These are phyloP conservation scores for Taiozyma onychis DNA, from an alignment of 1,139 yeast species.

Conservation along the genomic window DNA sequence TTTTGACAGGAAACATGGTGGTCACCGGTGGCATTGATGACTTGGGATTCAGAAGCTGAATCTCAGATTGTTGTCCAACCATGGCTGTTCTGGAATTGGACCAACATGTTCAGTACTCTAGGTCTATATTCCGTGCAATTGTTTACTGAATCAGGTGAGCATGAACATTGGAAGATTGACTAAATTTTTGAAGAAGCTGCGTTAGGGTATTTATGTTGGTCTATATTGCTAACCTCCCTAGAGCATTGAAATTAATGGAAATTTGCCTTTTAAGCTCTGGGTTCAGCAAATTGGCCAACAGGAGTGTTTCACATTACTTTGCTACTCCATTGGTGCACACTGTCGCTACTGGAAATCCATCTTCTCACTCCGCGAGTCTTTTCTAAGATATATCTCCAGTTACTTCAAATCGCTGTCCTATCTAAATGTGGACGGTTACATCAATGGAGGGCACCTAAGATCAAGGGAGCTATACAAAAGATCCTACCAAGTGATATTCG, in stretches of 20 bases:
- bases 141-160: constrained; percentile 32
- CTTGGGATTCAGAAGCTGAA: constrained; percentile 24
- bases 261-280: too few relatives aligned
- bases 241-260: not conserved
- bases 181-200: constrained; percentile 8
- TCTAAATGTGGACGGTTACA: not conserved
- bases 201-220: too few relatives aligned
- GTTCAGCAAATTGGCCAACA: too few relatives aligned
- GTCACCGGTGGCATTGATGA: too few relatives aligned
- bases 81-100: constrained; percentile 97
- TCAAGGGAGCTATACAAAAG: too few relatives aligned
- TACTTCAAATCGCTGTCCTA: too few relatives aligned
- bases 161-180: constrained; percentile 41
- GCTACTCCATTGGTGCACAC: not conserved
- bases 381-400: too few relatives aligned
- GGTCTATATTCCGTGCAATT: constrained; percentile 77
- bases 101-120: constrained; percentile 76
- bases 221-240: not conserved
- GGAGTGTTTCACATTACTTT: too few relatives aligned
- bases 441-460: too few relatives aligned
- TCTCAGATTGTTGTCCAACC: constrained; percentile 45
- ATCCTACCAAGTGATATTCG: accelerated
- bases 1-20: not conserved
- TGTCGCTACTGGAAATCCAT: too few relatives aligned
- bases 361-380: not conserved